Evolutionary conservation across 2,329 filamentous ascomycete species (phyloP).

Genomic region (Chrysoporthe puriensis): DNA sequence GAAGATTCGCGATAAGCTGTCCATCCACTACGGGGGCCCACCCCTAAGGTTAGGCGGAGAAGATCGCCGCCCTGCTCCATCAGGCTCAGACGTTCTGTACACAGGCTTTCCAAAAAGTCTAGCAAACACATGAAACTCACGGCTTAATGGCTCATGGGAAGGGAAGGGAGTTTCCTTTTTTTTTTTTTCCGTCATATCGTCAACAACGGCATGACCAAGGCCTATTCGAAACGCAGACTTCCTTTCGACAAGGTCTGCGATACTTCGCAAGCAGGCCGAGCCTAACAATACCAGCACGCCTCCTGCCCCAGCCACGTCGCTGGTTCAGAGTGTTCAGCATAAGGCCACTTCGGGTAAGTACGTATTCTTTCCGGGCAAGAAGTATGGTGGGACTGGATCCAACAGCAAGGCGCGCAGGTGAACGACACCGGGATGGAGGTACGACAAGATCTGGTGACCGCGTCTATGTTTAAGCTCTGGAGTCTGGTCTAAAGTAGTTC

Average conservation of each 20-base stretch:
- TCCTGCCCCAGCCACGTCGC: neutral
- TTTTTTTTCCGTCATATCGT: neutral
- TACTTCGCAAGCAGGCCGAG: neutral
- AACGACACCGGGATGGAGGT: too few species aligned
- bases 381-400: too few species aligned
- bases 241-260: too few species aligned
- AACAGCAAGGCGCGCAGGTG: too few species aligned
- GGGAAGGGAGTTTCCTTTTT: too few species aligned
- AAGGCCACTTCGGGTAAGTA: neutral
- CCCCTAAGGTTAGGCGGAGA: neutral
- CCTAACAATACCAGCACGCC: neutral
- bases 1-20: slow-evolving; percentile 3
- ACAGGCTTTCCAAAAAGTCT: neutral
- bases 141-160: too few species aligned
- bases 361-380: too few species aligned
- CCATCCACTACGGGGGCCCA: neutral
- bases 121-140: neutral
- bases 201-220: neutral
- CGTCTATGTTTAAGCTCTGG: too few species aligned
- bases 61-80: neutral
- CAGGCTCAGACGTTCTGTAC: neutral
- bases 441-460: too few species aligned
- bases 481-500: too few species aligned
- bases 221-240: too few species aligned
- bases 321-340: too few species aligned